Base-by-base conservation (phyloP, 164 flowering plant species). In the Vitis cinerea region DNA sequence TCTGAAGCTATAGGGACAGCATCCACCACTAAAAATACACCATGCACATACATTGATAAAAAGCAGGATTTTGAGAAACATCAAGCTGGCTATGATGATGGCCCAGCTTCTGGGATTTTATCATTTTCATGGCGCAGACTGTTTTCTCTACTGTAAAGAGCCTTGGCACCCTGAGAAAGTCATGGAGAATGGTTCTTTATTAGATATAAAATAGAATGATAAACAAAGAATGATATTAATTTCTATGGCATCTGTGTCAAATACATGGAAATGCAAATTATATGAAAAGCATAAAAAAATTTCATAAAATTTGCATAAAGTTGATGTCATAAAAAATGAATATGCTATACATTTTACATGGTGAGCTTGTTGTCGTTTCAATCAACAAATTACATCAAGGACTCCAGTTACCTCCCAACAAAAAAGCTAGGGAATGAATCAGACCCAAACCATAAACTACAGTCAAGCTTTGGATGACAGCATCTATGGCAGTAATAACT, bases 101-200 rank as follows among this genome's bases (percentile, higher is more conserved):
- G 61, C 53, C 65, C 55, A 13, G 37, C 64, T 27, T 44, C 59
- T n/a, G 60, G 64, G 37, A 49, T 7, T 1, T 0, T 54, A 63
- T 74, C 76, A 15, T 29, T 50, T 66, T 77, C 86, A 52, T 76
- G 78, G 63, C 97, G 89, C 66, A 92, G 77, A 71, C 97, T 92
- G 80, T 80, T 87, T 65, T 83, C 90, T 81, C 97, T 81, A 61
- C 79, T 80, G 71, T 90, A 92, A 64, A 80, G 67, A 68, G 77
- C 77, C 77, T 87, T 90, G 62, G 97, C 94, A 81, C 94, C 97
- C 97, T 92, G 86, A 64, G 10, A 72, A 57, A n/a, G 44, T 37
- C 2, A n/a, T 30, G 29, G 55, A 16, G 19, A 15, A 53, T 9
- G 19, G 15, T 10, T 64, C 1, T 55, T 65, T 6, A 23, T 9